phyloP scores from a whole-genome alignment of 2,329 filamentous ascomycete genomes.

The Alternaria triticimaculans region DNA sequence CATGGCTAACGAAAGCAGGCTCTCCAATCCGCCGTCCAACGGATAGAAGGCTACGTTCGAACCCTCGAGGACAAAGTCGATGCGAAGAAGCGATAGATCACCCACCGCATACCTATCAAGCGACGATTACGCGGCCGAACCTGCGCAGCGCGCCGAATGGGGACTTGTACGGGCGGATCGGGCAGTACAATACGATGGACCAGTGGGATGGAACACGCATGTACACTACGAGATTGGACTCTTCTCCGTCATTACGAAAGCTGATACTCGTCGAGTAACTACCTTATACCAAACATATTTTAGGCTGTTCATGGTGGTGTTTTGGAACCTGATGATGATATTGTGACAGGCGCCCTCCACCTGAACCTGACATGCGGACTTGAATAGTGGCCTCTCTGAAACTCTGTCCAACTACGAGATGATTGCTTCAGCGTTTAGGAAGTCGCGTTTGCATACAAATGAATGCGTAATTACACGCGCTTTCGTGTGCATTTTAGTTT shows the following conservation, averaged over 20 bases:
- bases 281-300: background rate
- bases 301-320: background rate
- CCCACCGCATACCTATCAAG: background rate
- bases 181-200: background rate
- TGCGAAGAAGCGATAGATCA: conserved; percentile 39
- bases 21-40: conserved; percentile 84
- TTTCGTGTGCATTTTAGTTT: background rate
- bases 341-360: background rate
- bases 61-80: conserved; percentile 82
- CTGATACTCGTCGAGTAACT: background rate
- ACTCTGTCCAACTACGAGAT: background rate
- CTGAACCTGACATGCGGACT: background rate
- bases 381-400: background rate
- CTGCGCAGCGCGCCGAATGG: background rate
- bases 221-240: conserved; percentile 8
- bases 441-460: background rate
- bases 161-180: background rate
- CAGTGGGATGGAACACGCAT: background rate
- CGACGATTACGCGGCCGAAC: background rate
- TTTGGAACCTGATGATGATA: background rate
- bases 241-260: conserved; percentile 2
- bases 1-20: conserved; percentile 56
- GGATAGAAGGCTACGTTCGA: conserved; percentile 83
- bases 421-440: background rate
- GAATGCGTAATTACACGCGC: background rate